Evolutionary conservation across 495 filamentous ascomycete genomes (phyloP).

Genomic region (Daldinia concentrica): DNA sequence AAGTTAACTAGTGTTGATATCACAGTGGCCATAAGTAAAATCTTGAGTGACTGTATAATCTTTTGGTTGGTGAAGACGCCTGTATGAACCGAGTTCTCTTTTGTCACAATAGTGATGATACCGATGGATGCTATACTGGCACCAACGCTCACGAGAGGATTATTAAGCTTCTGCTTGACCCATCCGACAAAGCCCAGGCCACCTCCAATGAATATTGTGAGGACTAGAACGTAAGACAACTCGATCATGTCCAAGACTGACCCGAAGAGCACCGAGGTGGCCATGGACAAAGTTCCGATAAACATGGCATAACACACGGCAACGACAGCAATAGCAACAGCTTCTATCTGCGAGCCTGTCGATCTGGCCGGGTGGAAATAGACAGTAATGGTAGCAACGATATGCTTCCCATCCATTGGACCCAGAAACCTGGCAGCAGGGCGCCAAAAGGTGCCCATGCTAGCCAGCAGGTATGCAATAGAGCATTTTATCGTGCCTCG

Average conservation of each 20-base stretch:
- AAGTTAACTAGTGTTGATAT: slow-evolving; percentile 81
- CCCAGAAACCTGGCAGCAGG: slow-evolving; percentile 78
- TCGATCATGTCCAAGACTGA: slow-evolving; percentile 67
- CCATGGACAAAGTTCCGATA: slow-evolving; percentile 88
- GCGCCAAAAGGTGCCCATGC: slow-evolving; percentile 84
- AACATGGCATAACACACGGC: slow-evolving; percentile 86
- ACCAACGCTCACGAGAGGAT: slow-evolving; percentile 90
- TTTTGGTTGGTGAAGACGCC: slow-evolving; percentile 83
- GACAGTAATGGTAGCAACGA: slow-evolving; percentile 91
- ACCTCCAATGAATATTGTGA: slow-evolving; percentile 88
- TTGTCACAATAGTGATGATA: slow-evolving; percentile 91
- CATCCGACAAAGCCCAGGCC: slow-evolving; percentile 92
- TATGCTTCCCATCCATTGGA: slow-evolving; percentile 92
- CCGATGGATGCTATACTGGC: slow-evolving; percentile 90
- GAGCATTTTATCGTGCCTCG: slow-evolving; percentile 90
- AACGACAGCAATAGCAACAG: slow-evolving; percentile 79
- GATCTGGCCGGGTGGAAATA: slow-evolving; percentile 97
- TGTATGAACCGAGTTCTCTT: slow-evolving; percentile 85
- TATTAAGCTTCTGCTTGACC: slow-evolving; percentile 85
- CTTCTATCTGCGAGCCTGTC: slow-evolving; percentile 90
- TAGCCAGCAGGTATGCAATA: slow-evolving; percentile 88
- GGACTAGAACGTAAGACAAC: slow-evolving; percentile 81
- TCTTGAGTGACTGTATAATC: slow-evolving; percentile 87
- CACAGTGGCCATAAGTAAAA: slow-evolving; percentile 85
- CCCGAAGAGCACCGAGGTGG: slow-evolving; percentile 78